A percentile compares a stretch with the other conserved stretches of the same genome.
Evolutionary conservation across 345 rosid species (phyloP).

Genomic region (Combretum micranthum): DNA sequence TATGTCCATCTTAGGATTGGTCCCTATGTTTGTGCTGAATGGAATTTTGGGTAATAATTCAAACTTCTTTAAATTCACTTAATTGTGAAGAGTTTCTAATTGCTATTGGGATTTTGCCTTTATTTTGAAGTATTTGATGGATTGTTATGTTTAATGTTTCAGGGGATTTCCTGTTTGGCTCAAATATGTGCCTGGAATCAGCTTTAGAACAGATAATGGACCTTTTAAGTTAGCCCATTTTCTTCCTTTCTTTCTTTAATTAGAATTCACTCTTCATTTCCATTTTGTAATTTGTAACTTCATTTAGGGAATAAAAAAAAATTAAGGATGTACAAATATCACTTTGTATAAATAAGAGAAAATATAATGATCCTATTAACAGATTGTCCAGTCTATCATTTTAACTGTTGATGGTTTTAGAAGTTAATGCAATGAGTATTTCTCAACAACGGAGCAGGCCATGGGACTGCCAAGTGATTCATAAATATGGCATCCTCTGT

Average conservation of each 20-base stretch:
- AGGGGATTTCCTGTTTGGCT: conserved; percentile 99
- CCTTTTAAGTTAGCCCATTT: conserved; percentile 89
- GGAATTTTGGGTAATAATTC: conserved; percentile 86
- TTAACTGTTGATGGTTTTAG: too few species aligned
- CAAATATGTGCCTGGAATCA: conserved; percentile 89
- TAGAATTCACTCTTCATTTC: conserved; percentile 9
- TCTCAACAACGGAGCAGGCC: too few species aligned
- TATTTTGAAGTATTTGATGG: conserved; percentile 3
- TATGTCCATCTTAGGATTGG: conserved; percentile 95
- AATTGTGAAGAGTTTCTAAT: not conserved
- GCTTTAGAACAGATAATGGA: conserved; percentile 88
- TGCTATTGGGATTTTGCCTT: not conserved
- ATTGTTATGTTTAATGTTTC: conserved; percentile 15
- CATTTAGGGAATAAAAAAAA: too few species aligned
- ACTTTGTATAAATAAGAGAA: too few species aligned
- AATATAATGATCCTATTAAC: too few species aligned
- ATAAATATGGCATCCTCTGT: too few species aligned
- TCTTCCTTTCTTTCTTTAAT: conserved; percentile 17
- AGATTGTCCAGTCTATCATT: too few species aligned
- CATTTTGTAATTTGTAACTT: too few species aligned
- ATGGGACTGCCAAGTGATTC: too few species aligned
- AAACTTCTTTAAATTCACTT: not conserved
- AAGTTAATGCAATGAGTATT: too few species aligned
- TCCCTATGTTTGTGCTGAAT: conserved; percentile 98
- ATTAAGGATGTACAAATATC: too few species aligned